These are phyloP conservation scores for Fusarium anguioides DNA, from an alignment of 2,329 filamentous ascomycete genomes.

Conservation along the genomic window DNA sequence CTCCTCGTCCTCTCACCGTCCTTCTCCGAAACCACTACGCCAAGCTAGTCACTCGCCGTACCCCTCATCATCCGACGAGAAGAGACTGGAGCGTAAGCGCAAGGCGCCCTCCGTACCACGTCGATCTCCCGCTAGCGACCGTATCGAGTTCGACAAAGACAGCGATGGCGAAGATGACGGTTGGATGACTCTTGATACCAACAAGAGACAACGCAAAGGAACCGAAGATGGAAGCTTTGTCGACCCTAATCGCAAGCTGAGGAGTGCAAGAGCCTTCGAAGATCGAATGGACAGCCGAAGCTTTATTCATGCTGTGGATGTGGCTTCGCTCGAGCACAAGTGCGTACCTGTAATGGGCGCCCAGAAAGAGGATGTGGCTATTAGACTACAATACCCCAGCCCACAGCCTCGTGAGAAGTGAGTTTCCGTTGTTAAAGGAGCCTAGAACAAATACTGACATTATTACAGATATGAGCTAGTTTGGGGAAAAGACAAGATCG, in stretches of 20 bases:
- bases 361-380: constrained; percentile 63
- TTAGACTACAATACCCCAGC: constrained; percentile 88
- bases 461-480: constrained; percentile 69
- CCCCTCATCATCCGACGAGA: constrained; percentile 55
- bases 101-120: constrained; percentile 54
- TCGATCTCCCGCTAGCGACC: constrained; percentile 61
- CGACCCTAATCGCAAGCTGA: constrained; percentile 61
- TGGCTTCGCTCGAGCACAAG: constrained; percentile 63
- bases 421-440: constrained; percentile 25
- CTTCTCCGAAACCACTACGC: constrained; percentile 56
- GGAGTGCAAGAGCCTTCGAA: constrained; percentile 59
- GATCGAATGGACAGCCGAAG: constrained; percentile 54
- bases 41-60: constrained; percentile 57
- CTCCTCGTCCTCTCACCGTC: constrained; percentile 52
- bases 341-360: constrained; percentile 63
- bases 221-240: constrained; percentile 54
- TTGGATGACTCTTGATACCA: constrained; percentile 61
- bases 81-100: constrained; percentile 59
- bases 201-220: constrained; percentile 61
- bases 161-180: constrained; percentile 64
- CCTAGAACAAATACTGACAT: constrained; percentile 28
- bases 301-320: constrained; percentile 69
- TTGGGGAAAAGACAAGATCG: constrained; percentile 80
- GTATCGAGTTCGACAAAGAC: constrained; percentile 62
- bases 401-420: constrained; percentile 75